phyloP scores from a whole-genome alignment of 331 rosid genomes.

The Pyrus hybrid region DNA sequence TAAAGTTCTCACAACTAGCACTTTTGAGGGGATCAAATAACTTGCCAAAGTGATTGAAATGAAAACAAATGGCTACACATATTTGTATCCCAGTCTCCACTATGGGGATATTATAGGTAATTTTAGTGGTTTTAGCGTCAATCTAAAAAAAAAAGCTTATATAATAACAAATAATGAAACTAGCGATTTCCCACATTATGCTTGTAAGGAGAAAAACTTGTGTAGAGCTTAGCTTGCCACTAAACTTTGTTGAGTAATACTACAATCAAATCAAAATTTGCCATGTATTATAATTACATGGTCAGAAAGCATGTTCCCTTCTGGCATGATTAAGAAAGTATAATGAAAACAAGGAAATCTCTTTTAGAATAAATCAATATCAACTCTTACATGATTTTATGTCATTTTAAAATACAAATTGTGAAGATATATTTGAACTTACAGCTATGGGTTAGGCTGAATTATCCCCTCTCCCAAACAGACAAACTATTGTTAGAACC shows the following conservation, averaged over 20 bases:
- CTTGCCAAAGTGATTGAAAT: no score
- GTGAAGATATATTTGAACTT: neutral
- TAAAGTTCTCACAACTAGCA: no score
- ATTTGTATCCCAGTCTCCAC: no score
- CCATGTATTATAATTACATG: neutral
- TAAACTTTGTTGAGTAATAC: neutral
- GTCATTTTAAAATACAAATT: constrained; percentile 11
- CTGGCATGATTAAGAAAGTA: neutral
- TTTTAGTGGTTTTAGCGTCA: no score
- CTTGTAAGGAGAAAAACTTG: no score
- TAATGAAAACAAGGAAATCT: neutral
- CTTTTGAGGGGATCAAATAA: no score
- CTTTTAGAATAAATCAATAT: neutral
- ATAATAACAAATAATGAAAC: no score
- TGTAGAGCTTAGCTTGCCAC: neutral
- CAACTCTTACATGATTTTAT: neutral
- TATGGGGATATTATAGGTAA: no score
- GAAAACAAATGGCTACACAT: no score
- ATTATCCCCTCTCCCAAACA: constrained; percentile 13
- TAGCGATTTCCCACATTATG: no score
- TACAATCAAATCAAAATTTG: no score
- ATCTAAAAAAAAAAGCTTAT: no score
- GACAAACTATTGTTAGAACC: constrained; percentile 20
- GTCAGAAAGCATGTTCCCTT: neutral
- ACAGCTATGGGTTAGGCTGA: constrained; percentile 12